Conservation (phyloP, 2,329 filamentous ascomycete genomes). For the Fusarium tjaetaba region DNA sequence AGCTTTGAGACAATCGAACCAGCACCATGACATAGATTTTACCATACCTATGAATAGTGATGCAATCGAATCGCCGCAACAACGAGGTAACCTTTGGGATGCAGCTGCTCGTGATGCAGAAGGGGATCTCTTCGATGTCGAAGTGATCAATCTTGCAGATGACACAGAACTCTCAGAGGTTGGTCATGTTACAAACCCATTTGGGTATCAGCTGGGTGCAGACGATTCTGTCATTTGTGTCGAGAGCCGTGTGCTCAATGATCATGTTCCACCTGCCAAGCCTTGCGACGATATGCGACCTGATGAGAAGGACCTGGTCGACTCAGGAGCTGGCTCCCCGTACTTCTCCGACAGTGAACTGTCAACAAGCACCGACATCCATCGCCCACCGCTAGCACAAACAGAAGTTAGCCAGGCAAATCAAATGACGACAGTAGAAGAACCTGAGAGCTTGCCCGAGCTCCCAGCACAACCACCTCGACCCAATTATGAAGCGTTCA, state of each 20-base stretch:
- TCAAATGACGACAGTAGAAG: neutral
- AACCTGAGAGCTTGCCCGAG: neutral
- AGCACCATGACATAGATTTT: conserved; percentile 52
- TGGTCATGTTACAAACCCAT: conserved; percentile 48
- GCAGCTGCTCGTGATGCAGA: conserved; percentile 73
- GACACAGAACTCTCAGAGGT: conserved; percentile 44
- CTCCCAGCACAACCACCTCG: conserved; percentile 29
- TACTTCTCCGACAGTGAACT: conserved; percentile 38
- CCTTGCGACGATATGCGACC: conserved; percentile 40
- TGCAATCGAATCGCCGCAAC: conserved; percentile 46
- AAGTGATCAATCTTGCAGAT: conserved; percentile 68
- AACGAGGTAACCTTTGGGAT: conserved; percentile 69
- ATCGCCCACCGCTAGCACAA: neutral
- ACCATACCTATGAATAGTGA: conserved; percentile 53
- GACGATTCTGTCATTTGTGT: neutral
- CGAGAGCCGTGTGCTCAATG: neutral
- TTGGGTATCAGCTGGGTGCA: conserved; percentile 48
- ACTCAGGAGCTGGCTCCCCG: conserved; percentile 5
- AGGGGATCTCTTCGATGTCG: conserved; percentile 71
- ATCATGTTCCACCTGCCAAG: conserved; percentile 35
- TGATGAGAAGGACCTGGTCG: neutral
- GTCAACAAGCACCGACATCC: conserved; percentile 27
- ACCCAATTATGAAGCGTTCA: conserved; percentile 70
- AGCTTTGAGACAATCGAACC: conserved; percentile 69
- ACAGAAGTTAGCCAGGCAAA: neutral